A percentile compares a stretch with the other conserved stretches of the same genome.
These are phyloP conservation scores for Choanephora cucurbitarum DNA, from an alignment of 371 early-diverging fungal species.

Conservation along the genomic window DNA sequence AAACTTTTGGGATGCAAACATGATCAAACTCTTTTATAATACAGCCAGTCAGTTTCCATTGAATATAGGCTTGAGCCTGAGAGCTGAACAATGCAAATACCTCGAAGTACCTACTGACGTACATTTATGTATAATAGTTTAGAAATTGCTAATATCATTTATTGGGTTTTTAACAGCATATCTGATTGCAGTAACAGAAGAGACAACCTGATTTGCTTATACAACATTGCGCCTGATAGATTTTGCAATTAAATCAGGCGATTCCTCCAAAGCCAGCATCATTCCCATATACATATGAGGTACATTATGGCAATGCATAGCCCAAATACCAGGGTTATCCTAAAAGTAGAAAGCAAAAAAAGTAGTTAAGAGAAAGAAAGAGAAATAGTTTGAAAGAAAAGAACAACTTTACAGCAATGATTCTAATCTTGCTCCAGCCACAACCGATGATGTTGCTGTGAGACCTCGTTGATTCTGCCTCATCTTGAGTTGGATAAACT, in stretches of 20 bases:
- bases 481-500: constrained; percentile 35
- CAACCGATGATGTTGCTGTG: constrained; percentile 31
- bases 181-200: too few species aligned
- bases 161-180: too few species aligned
- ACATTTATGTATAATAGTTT: too few species aligned
- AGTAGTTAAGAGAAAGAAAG: constrained; percentile 7
- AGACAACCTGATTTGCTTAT: too few species aligned
- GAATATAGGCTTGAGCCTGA: too few species aligned
- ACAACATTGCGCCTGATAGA: neutral
- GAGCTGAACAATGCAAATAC: too few species aligned
- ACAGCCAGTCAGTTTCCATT: too few species aligned
- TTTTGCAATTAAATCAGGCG: constrained; percentile 26
- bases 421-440: constrained; percentile 47
- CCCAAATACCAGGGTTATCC: constrained; percentile 53
- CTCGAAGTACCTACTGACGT: too few species aligned
- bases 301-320: constrained; percentile 47
- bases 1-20: too few species aligned
- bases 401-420: constrained; percentile 48
- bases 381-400: too few species aligned
- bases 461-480: neutral
- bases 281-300: constrained; percentile 48
- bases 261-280: constrained; percentile 48
- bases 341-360: constrained; percentile 4
- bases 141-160: too few species aligned
- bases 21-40: too few species aligned